phyloP scores from a whole-genome alignment of 2,329 filamentous ascomycete species.

The Chaetoscypha palmicola region DNA sequence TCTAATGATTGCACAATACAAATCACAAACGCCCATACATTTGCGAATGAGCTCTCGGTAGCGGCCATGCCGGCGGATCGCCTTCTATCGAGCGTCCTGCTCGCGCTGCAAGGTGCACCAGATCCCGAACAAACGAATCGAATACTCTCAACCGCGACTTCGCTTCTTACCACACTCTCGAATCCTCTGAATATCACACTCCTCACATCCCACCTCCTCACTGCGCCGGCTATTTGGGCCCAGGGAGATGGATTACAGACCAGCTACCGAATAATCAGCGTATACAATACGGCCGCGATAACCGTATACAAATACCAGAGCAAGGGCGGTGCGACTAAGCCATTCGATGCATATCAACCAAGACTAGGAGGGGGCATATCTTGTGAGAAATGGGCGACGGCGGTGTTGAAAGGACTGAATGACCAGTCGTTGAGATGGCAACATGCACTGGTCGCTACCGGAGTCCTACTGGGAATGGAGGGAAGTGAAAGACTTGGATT shows the following conservation, averaged over 20 bases:
- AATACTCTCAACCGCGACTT: conserved; percentile 44
- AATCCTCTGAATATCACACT: conserved; percentile 54
- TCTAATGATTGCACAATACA: too few relatives aligned
- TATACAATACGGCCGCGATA: conserved; percentile 47
- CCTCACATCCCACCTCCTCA: conserved; percentile 50
- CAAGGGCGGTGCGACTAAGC: conserved; percentile 18
- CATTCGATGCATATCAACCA: conserved; percentile 31
- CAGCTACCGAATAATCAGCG: conserved; percentile 45
- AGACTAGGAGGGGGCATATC: conserved; percentile 44
- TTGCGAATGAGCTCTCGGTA: conserved; percentile 8
- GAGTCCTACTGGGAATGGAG: conserved; percentile 54
- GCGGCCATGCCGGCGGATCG: conserved; percentile 28
- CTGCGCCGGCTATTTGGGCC: conserved; percentile 50
- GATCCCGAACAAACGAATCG: conserved; percentile 23
- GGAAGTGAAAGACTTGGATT: conserved; percentile 48
- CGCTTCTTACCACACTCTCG: conserved; percentile 48
- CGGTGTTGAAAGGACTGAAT: conserved; percentile 35
- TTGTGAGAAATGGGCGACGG: conserved; percentile 34
- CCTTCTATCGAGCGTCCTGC: conserved; percentile 29
- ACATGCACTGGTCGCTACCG: conserved; percentile 57
- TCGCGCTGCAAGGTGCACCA: conserved; percentile 26
- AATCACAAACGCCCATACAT: conserved; percentile 1
- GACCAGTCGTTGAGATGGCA: conserved; percentile 61
- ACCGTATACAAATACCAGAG: conserved; percentile 30
- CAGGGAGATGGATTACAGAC: conserved; percentile 44